Evolutionary conservation across 139 green algal genomes (phyloP).

Genomic region (Coelastrella sp.): DNA sequence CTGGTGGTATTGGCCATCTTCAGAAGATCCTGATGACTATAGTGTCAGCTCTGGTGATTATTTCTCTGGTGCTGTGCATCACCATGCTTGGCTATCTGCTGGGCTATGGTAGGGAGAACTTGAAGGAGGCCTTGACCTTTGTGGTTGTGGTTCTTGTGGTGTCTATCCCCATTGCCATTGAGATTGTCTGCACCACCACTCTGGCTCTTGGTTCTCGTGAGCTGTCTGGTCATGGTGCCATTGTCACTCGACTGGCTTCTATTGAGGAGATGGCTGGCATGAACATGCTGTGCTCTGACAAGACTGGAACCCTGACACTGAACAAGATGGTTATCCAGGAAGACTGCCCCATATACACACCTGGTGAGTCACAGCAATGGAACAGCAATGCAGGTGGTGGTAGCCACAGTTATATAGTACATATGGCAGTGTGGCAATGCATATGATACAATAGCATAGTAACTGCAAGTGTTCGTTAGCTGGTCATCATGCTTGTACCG

Average conservation of each 20-base stretch:
- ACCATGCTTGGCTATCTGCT: constrained; percentile 77
- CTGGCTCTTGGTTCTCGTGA: constrained; percentile 82
- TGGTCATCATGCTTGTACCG: no score
- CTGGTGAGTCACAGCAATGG: no score
- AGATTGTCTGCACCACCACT: constrained; percentile 88
- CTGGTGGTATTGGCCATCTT: constrained; percentile 73
- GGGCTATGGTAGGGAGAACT: constrained; percentile 49
- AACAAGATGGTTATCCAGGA: constrained; percentile 94
- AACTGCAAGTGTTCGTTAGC: no score
- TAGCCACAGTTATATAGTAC: neutral
- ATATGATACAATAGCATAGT: no score
- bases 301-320: constrained; percentile 84
- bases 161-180: constrained; percentile 81
- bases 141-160: constrained; percentile 84
- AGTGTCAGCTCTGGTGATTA: constrained; percentile 76
- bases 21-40: constrained; percentile 85
- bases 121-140: constrained; percentile 78
- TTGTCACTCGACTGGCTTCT: constrained; percentile 84
- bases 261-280: constrained; percentile 94
- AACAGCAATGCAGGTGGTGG: no score
- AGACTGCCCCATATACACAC: constrained; percentile 75
- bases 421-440: neutral
- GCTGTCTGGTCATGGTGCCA: constrained; percentile 67
- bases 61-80: constrained; percentile 78
- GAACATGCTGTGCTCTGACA: constrained; percentile 78